phyloP scores from a whole-genome alignment of 164 flowering plant species.

The Magnolia sinica region DNA sequence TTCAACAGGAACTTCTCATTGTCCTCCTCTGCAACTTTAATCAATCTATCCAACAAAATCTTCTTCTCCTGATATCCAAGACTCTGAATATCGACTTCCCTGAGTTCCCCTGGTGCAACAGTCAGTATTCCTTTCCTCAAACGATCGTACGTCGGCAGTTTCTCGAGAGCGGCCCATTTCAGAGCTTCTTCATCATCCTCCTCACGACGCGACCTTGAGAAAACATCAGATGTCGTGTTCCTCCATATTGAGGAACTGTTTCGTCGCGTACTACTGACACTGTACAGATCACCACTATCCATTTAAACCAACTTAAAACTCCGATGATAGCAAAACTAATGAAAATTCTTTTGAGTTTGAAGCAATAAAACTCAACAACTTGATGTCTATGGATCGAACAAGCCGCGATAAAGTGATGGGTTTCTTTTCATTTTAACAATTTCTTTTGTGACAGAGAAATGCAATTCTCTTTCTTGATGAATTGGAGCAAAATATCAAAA shows the following conservation, averaged over 20 bases:
- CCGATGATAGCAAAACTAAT: not conserved
- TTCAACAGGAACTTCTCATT: constrained; percentile 70
- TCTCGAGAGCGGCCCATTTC: constrained; percentile 78
- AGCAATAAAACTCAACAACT: not conserved
- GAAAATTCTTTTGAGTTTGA: not conserved
- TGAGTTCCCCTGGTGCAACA: constrained; percentile 31
- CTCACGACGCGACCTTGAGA: constrained; percentile 52
- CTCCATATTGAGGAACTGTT: constrained; percentile 47
- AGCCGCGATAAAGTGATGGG: not conserved
- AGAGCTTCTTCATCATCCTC: constrained; percentile 82
- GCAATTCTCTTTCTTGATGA: not conserved
- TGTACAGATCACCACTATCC: constrained; percentile 15
- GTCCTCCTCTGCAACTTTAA: constrained; percentile 61
- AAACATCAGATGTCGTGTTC: constrained; percentile 30
- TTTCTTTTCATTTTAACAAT: not conserved
- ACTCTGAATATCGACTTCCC: constrained; percentile 45
- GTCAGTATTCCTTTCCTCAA: constrained; percentile 56
- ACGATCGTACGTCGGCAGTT: constrained; percentile 63
- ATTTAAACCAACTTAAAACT: constrained; percentile 5
- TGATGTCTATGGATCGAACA: not conserved
- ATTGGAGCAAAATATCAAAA: no score
- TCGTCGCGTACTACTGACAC: constrained; percentile 30
- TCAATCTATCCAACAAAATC: constrained; percentile 50
- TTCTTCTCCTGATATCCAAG: constrained; percentile 53
- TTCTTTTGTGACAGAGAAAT: not conserved